Percentiles rank a stretch among this genome's conserved stretches.
phyloP scores from a whole-genome alignment of 73 alveolate species.

The Tetrahymena malaccensis region DNA sequence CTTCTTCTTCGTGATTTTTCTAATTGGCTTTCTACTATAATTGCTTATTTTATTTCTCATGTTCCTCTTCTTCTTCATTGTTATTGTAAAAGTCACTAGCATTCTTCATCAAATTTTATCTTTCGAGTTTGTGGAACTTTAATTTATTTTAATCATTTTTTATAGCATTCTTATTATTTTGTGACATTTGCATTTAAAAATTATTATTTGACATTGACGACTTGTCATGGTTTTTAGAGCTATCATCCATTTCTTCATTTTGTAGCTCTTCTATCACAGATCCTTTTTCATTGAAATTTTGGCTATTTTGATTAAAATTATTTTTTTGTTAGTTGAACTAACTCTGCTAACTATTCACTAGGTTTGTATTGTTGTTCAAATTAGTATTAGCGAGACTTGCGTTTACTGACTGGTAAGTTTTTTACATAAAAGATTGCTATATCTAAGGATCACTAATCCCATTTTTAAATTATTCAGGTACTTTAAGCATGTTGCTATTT shows the following conservation, averaged over 20 bases:
- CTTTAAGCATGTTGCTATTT: background rate
- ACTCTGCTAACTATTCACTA: background rate
- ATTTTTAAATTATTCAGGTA: background rate
- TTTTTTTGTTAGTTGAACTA: background rate
- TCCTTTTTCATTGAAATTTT: background rate
- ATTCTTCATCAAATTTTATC: background rate
- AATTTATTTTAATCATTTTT: background rate
- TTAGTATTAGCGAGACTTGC: background rate
- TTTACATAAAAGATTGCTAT: background rate
- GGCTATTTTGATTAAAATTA: background rate
- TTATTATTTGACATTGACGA: background rate
- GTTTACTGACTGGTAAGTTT: background rate
- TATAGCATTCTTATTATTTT: background rate
- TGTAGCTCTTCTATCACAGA: background rate
- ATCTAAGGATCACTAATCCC: background rate
- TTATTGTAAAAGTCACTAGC: background rate
- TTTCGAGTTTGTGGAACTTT: background rate
- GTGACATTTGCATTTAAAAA: background rate
- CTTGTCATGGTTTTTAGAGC: background rate
- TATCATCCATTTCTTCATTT: background rate
- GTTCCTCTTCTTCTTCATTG: background rate
- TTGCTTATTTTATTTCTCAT: background rate
- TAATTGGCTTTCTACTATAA: background rate
- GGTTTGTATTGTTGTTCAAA: background rate
- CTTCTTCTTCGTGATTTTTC: background rate